These are phyloP conservation scores for Alternaria arborescens DNA, from an alignment of 2,329 filamentous ascomycete genomes.

Conservation along the genomic window DNA sequence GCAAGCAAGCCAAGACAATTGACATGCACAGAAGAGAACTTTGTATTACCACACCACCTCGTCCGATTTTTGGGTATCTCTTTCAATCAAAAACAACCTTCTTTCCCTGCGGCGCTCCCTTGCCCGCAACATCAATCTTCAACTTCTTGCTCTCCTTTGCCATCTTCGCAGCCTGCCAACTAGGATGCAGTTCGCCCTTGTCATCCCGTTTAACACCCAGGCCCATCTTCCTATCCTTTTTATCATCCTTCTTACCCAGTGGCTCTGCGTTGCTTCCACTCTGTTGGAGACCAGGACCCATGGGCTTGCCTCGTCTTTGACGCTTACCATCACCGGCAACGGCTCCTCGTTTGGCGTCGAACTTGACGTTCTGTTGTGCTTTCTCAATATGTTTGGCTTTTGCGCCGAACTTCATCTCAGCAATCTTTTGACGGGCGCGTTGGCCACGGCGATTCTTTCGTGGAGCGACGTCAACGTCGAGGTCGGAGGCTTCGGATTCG, in stretches of 20 bases:
- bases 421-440: conserved; percentile 78
- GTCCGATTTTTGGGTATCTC: conserved; percentile 18
- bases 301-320: conserved; percentile 25
- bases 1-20: fast-evolving
- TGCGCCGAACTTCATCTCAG: conserved; percentile 80
- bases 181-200: conserved; percentile 67
- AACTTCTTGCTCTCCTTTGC: conserved; percentile 64
- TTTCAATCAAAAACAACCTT: conserved; percentile 68
- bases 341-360: conserved; percentile 68
- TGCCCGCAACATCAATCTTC: conserved; percentile 42
- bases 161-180: conserved; percentile 69
- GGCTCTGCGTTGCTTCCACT: conserved; percentile 46
- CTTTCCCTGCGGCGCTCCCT: conserved; percentile 63
- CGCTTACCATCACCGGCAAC: conserved; percentile 55
- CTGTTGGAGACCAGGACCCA: conserved; percentile 36
- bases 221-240: conserved; percentile 44
- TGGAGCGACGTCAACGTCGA: conserved; percentile 59
- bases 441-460: conserved; percentile 81
- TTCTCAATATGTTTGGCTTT: conserved; percentile 72
- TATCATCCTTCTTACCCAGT: conserved; percentile 22
- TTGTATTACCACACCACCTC: neutral
- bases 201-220: conserved; percentile 57
- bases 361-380: conserved; percentile 60
- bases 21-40: neutral
- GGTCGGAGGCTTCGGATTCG: conserved; percentile 73